Evolutionary conservation across 371 early-diverging fungal species (phyloP).

Genomic region (Saksenaea vasiformis): DNA sequence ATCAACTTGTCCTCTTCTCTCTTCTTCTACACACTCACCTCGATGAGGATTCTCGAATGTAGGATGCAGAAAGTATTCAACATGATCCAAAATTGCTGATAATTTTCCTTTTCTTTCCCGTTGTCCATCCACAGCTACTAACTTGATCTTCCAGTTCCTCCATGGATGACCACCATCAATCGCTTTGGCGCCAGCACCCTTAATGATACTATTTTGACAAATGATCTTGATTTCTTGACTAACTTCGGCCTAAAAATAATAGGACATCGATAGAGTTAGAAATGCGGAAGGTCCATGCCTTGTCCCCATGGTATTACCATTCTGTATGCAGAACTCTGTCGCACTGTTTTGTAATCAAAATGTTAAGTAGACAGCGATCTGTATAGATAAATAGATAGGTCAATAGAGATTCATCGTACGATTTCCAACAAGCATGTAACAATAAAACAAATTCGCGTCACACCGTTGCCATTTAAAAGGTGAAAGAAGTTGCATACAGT

Average conservation of each 20-base stretch:
- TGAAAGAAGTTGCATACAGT: too few species aligned
- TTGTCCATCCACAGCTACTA: constrained; percentile 49
- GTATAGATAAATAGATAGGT: too few species aligned
- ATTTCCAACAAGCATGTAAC: too few species aligned
- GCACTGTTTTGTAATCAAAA: neutral
- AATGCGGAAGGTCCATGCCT: neutral
- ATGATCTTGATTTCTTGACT: constrained; percentile 40
- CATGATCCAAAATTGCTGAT: constrained; percentile 59
- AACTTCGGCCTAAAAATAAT: constrained; percentile 15
- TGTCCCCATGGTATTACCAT: neutral
- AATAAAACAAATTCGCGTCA: too few species aligned
- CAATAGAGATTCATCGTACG: too few species aligned
- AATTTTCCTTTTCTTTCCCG: constrained; percentile 54
- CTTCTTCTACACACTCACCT: constrained; percentile 50
- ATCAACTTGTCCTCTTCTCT: neutral
- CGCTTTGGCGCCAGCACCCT: constrained; percentile 25
- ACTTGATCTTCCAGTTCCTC: constrained; percentile 60
- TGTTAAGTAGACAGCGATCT: too few species aligned
- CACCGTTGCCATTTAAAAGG: too few species aligned
- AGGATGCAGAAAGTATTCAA: constrained; percentile 75
- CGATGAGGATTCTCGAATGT: constrained; percentile 65
- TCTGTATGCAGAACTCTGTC: neutral
- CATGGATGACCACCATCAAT: constrained; percentile 50
- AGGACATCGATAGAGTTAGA: neutral
- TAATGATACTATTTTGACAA: constrained; percentile 39